Base-by-base conservation (phyloP, 352 stramenopile species). In the Pythium dissimile region DNA sequence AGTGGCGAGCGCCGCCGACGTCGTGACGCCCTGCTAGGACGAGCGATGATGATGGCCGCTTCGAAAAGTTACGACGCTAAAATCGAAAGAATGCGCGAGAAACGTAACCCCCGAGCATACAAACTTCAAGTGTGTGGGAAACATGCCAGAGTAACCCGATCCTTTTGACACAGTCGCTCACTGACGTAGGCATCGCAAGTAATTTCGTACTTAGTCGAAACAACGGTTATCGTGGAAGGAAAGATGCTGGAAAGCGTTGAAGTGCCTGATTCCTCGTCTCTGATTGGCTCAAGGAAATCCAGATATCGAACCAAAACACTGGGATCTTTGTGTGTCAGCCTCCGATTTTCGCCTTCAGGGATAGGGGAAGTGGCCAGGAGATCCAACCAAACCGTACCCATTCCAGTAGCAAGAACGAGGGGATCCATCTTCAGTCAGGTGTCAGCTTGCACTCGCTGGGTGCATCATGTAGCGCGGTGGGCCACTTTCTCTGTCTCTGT, bases 201-300 rank as follows among this genome's bases (percentile, higher is more conserved):
- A 28, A 45, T 43, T 43, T 44, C 45, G 47, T 44, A 54, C 47
- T 54, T 54, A 44, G 31, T 11, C 23, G 47, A 42, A 54, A 21
- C 20, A 44, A 11, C 10, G 20, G 20, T 27, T 30, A 54, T 54
- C 44, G 28, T 44, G 47, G 31, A 0, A 15, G 32, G 47, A 54
- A 54, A 28, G 7, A 16, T 54, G 28, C 32, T 13, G 13, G 47
- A 54, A 45, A 54, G 47, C 32, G 47, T 54, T 54, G 47, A 54
- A 54, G 47, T 54, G 47, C 18, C 3, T 15, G 20, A 32, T 26
- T 20, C 16, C 31, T n/a, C 10, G 13, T 30, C 11, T 43, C 28
- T 54, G 47, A 54, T 54, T 54, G 47, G 47, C 18, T 23, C 31
- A 43, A 2, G 24, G 5, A n/a, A n/a, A n/a, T n/a, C n/a, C n/a